Percentiles rank a stretch among this genome's conserved stretches.
Evolutionary conservation across 768 basidiomycete genomes (phyloP).

Genomic region (Fibroporia radiculosa): DNA sequence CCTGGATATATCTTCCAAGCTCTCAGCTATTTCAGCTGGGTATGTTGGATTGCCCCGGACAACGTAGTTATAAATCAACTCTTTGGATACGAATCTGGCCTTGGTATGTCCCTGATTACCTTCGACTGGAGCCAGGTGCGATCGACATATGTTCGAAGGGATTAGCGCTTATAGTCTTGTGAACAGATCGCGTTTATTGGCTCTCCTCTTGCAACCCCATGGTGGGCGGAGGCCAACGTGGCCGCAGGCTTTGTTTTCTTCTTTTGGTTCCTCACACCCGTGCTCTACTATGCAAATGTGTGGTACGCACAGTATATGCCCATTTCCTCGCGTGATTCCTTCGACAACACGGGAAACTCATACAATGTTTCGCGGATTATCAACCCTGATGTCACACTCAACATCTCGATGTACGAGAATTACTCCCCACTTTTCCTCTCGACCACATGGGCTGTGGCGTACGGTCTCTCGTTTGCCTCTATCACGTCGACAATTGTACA

Average conservation of each 20-base stretch:
- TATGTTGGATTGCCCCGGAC: slow-evolving; percentile 63
- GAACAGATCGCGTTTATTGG: slow-evolving; percentile 55
- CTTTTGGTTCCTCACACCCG: slow-evolving; percentile 60
- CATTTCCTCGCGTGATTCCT: slow-evolving; percentile 26
- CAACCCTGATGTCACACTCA: slow-evolving; percentile 26
- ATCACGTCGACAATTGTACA: slow-evolving; percentile 73
- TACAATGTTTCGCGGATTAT: slow-evolving; percentile 38
- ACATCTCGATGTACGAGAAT: slow-evolving; percentile 29
- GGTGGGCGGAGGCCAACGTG: slow-evolving; percentile 78
- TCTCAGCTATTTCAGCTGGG: slow-evolving; percentile 35
- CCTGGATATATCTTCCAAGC: slow-evolving; percentile 67
- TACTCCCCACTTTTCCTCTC: slow-evolving; percentile 42
- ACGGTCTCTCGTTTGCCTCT: slow-evolving; percentile 77
- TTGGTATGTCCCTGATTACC: slow-evolving; percentile 63
- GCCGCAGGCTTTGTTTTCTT: slow-evolving; percentile 55
- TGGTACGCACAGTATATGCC: slow-evolving; percentile 69
- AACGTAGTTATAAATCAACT: slow-evolving; percentile 66
- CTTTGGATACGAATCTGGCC: slow-evolving; percentile 48
- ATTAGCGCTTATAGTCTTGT: not conserved
- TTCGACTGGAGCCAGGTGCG: slow-evolving; percentile 63
- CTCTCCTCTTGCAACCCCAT: slow-evolving; percentile 70
- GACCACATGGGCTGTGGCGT: slow-evolving; percentile 68
- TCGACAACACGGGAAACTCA: slow-evolving; percentile 34
- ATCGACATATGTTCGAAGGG: not conserved
- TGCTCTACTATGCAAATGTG: slow-evolving; percentile 62